Evolutionary conservation across 768 basidiomycete genomes (phyloP), one percentile per base, ranked within the genome.

Genomic region (Pisolithus sp.): DNA sequence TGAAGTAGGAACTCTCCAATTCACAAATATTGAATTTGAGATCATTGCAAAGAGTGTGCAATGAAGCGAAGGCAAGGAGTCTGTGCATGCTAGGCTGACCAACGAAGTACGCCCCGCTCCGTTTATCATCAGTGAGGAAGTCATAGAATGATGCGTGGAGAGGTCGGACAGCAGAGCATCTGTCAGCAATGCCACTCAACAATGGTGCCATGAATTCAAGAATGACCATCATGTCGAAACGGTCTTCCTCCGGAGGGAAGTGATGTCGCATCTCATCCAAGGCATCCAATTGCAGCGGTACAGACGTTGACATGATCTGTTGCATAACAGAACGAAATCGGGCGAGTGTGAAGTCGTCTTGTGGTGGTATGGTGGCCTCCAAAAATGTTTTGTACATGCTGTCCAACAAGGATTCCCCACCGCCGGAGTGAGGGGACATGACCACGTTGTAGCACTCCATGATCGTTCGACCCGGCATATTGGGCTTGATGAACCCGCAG

Each of bases 101-200:
- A 15, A 34, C 34, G 12, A 34, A 34, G 5, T 34, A 34, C 13
- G 37, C 36, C 18, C 41, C 30, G 21, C 60, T 57, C 9, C 56
- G 54, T 5, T 4, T 12, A 30, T 39, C 4, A 37, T 60, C 49
- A 0, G 39, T 53, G 17, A 66, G 53, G 47, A 61, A 69, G 38
- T 68, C 68, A 13, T 46, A 44, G 50, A 68, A 64, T 2, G 67
- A 68, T 5, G 64, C 45, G 34, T 68, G 67, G 13, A 66, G 51
- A n/a, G 57, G 52, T 7, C 46, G 54, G 34, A 64, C 53, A 2
- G 54, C 53, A 30, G 41, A 38, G 26, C n/a, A 20, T 5, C 21
- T 9, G 12, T 41, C 39, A 15, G 38, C 13, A 8, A 30, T 45
- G 3, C 55, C 52, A 26, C 49, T 52, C 34, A 61, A 23, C 24